Conservation (phyloP, 2,329 filamentous ascomycete species). For the Westerdykella ornata region DNA sequence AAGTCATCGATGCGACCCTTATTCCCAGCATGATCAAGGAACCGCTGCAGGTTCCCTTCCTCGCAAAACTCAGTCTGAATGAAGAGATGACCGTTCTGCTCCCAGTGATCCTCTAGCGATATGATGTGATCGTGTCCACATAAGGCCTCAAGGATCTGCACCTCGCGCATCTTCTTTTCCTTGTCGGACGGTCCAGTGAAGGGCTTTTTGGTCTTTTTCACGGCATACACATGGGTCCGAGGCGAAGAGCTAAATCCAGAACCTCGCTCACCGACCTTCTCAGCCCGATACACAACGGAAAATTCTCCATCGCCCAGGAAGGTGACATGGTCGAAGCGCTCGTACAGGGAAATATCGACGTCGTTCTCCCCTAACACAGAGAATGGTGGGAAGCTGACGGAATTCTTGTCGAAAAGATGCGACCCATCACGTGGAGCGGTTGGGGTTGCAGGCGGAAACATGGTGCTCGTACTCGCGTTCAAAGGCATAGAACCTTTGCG, state of each 20-base stretch:
- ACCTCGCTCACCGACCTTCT: constrained; percentile 39
- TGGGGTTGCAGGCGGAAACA: constrained; percentile 71
- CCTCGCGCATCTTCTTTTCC: constrained; percentile 77
- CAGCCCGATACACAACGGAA: constrained; percentile 82
- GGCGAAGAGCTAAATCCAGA: constrained; percentile 16
- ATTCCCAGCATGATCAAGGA: constrained; percentile 73
- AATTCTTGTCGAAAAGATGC: constrained; percentile 51
- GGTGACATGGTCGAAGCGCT: constrained; percentile 74
- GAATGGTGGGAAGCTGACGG: constrained; percentile 54
- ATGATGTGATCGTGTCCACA: constrained; percentile 78
- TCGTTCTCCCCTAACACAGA: constrained; percentile 64
- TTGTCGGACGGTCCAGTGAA: constrained; percentile 74
- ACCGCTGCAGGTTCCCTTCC: constrained; percentile 81
- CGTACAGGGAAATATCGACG: constrained; percentile 65
- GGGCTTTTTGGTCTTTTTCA: constrained; percentile 84
- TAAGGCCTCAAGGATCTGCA: constrained; percentile 68
- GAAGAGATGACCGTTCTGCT: constrained; percentile 76
- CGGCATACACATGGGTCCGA: constrained; percentile 61
- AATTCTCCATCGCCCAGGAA: constrained; percentile 85
- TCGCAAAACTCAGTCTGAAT: constrained; percentile 98
- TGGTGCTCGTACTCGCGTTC: constrained; percentile 36
- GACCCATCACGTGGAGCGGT: constrained; percentile 59
- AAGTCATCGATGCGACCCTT: constrained; percentile 92
- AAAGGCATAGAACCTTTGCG: constrained; percentile 37
- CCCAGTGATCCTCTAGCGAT: constrained; percentile 80